These are phyloP conservation scores for Aphanomyces stellatus DNA, from an alignment of 352 stramenopile species.

Conservation along the genomic window DNA sequence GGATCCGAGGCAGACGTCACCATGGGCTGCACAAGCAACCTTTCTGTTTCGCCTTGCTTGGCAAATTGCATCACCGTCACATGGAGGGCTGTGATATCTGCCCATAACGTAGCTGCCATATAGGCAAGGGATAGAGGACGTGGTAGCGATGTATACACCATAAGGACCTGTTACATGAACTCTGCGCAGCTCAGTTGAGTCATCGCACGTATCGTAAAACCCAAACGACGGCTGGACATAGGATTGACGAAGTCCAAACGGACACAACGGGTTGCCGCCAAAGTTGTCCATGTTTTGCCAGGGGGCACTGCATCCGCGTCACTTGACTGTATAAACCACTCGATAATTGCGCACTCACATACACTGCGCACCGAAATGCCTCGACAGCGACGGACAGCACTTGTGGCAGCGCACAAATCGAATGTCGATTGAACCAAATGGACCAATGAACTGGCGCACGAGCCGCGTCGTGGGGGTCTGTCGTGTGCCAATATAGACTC, in stretches of 20 bases:
- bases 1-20: not conserved
- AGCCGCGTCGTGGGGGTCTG: not conserved
- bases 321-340: too few species aligned
- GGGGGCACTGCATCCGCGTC: not conserved
- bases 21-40: not conserved
- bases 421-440: not conserved
- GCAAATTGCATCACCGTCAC: conserved; percentile 8
- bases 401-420: not conserved
- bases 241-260: not conserved
- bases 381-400: not conserved
- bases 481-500: not conserved
- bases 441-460: not conserved
- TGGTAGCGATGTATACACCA: not conserved
- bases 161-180: not conserved
- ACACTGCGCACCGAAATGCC: not conserved
- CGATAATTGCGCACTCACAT: not conserved
- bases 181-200: not conserved
- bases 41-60: not conserved
- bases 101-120: not conserved
- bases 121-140: not conserved
- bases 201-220: not conserved
- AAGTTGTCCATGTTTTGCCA: not conserved
- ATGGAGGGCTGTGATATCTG: not conserved
- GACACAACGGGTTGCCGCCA: conserved; percentile 5
- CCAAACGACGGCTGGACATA: conserved; percentile 7